A percentile compares a stretch with the other conserved stretches of the same genome.
Evolutionary conservation across 2,329 filamentous ascomycete genomes (phyloP).

Genomic region (Paramyrothecium roridum): DNA sequence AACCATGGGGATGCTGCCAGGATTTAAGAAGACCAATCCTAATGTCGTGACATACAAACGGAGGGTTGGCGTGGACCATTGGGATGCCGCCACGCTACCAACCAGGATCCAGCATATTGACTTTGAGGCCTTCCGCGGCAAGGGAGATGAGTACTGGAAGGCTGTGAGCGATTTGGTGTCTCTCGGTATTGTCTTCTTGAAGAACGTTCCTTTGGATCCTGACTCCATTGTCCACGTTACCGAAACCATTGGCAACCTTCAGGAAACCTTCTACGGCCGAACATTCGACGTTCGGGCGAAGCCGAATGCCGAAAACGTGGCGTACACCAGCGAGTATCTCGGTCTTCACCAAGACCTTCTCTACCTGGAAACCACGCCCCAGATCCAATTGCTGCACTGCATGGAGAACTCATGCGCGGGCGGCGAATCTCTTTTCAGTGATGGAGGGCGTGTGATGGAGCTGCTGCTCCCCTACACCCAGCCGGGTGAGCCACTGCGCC

Average conservation of each 20-base stretch:
- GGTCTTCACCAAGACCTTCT: constrained; percentile 92
- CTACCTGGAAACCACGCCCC: constrained; percentile 77
- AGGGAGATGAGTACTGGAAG: constrained; percentile 52
- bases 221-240: constrained; percentile 66
- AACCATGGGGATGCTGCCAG: too few relatives aligned
- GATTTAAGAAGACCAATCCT: too few relatives aligned
- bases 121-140: constrained; percentile 69
- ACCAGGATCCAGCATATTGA: constrained; percentile 55
- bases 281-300: constrained; percentile 89
- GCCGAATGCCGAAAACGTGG: constrained; percentile 80
- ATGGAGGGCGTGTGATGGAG: constrained; percentile 62
- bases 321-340: constrained; percentile 79
- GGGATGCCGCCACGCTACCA: constrained; percentile 35
- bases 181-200: constrained; percentile 71
- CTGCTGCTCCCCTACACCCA: constrained; percentile 15
- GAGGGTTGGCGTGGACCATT: constrained; percentile 14
- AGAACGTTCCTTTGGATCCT: constrained; percentile 67
- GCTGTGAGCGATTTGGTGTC: constrained; percentile 61
- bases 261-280: constrained; percentile 85
- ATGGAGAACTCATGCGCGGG: constrained; percentile 75
- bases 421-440: constrained; percentile 83
- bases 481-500: not conserved
- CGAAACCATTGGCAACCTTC: constrained; percentile 70
- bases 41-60: not conserved
- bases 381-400: constrained; percentile 86